Evolutionary conservation across 2,329 filamentous ascomycete species (phyloP).

Genomic region (Blastomyces parvus): DNA sequence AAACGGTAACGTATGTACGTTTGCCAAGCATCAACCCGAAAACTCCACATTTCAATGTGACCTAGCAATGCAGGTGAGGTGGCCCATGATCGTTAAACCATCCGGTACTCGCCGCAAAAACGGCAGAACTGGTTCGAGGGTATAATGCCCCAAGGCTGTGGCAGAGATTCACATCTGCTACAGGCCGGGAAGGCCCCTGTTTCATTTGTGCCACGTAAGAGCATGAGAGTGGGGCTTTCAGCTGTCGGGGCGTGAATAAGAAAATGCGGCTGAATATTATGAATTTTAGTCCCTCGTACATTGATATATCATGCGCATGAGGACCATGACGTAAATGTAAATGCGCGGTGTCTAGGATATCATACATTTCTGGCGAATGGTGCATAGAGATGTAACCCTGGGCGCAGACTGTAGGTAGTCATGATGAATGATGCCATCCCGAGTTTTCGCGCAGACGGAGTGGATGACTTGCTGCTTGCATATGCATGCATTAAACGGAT

Average conservation of each 20-base stretch:
- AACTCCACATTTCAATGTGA: background rate
- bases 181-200: background rate
- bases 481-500: no score
- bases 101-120: background rate
- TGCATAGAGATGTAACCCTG: no score
- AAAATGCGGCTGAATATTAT: no score
- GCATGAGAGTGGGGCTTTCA: background rate
- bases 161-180: background rate
- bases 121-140: background rate
- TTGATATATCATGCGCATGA: background rate
- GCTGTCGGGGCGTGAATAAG: background rate
- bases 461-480: no score
- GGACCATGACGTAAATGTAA: background rate
- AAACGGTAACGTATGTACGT: background rate
- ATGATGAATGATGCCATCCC: no score
- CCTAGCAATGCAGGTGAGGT: no score
- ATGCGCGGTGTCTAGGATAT: background rate
- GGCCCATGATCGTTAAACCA: background rate
- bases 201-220: background rate
- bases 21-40: background rate
- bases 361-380: background rate
- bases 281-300: background rate
- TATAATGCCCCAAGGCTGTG: background rate
- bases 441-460: no score
- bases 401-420: no score